Evolutionary conservation across 495 filamentous ascomycete genomes (phyloP), one percentile per base, ranked within the genome.

Genomic region (Lasiosphaeris hirsuta): DNA sequence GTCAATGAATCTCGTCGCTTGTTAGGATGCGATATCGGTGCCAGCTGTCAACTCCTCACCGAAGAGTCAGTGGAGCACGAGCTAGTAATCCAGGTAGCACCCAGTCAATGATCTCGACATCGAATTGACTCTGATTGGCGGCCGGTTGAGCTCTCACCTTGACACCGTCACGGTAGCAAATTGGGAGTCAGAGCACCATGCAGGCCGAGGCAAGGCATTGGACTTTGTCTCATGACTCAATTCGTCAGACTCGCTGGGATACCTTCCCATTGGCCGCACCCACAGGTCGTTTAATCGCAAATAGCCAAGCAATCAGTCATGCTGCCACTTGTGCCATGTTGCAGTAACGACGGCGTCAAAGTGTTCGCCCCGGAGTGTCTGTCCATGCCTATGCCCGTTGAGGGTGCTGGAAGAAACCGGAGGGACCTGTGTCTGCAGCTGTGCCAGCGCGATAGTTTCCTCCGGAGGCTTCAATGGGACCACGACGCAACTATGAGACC

Each of bases 201-300:
- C 54, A 44, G n/a, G 50, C 39, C 60, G 43, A 50, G 30, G 35
- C 61, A 42, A 51, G 40, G 54, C 43, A 49, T 34, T 46, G 43
- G 54, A 45, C 48, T 44, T 17, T 46, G n/a, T 42, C 36, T 54
- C 46, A 55, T 58, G 61, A 55, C 57, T 64, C 61, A 37, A 60
- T 51, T 56, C 54, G 37, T 47, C 49, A 51, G 34, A 38, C 7
- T 1, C 8, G 17, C 34, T 46, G 23, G 35, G 7, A 40, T 2
- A 11, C 4, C 9, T 6, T 11, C 38, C 17, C 23, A 60, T 60
- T 60, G 59, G 54, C 34, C 35, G 6, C 37, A 10, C 17, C 8
- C 41, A 19, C 15, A 30, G 43, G 36, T 30, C 33, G 33, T 34
- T 49, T 49, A 37, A 49, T 30, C 23, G 2, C 2, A 30, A 30